Evolutionary conservation across 352 stramenopile species (phyloP).

Genomic region (Pythium aristosporum): DNA sequence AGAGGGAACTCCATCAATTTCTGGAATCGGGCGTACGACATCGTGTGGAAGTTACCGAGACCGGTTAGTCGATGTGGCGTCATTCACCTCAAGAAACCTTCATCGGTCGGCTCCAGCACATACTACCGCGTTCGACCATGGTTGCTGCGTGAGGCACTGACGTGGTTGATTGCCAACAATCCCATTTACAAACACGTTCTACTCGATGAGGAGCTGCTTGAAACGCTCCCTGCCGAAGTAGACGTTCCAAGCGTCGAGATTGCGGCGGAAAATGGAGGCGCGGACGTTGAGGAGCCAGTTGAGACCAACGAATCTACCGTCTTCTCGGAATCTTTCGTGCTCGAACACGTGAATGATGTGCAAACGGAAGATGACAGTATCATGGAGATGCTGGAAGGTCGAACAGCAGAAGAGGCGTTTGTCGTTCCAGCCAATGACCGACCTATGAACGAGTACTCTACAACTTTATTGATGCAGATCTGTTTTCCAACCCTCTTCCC

Average conservation of each 20-base stretch:
- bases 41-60: neutral
- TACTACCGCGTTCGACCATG: constrained; percentile 10
- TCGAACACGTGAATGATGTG: too few species aligned
- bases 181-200: constrained; percentile 2
- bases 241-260: neutral
- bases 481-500: constrained; percentile 9
- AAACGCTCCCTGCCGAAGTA: neutral
- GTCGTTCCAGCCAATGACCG: too few species aligned
- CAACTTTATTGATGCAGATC: constrained; percentile 6
- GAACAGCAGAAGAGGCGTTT: too few species aligned
- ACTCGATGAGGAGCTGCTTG: constrained; percentile 4
- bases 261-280: neutral
- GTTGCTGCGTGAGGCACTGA: constrained; percentile 7
- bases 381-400: too few species aligned
- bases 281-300: too few species aligned
- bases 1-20: constrained; percentile 16
- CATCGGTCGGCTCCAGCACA: neutral
- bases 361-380: too few species aligned
- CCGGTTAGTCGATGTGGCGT: constrained; percentile 1
- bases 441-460: too few species aligned
- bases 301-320: too few species aligned
- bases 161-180: constrained; percentile 8
- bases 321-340: too few species aligned
- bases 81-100: neutral
- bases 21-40: constrained; percentile 12